Evolutionary conservation across 345 rosid species (phyloP).

Genomic region (Eutrema japonicum): DNA sequence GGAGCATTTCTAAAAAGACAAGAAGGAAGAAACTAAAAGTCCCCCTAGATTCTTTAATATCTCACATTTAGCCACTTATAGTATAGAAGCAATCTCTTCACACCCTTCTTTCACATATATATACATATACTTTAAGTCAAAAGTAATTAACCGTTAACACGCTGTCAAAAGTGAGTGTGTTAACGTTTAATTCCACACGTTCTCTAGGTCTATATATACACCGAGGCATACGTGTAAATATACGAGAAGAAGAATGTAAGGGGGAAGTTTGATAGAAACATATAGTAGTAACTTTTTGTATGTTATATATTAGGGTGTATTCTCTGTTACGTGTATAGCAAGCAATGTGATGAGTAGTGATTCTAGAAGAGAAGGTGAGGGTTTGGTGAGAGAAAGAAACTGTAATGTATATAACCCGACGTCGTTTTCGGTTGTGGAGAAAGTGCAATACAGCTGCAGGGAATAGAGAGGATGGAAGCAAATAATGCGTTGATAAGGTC

Average conservation of each 20-base stretch:
- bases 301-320: conserved; percentile 13
- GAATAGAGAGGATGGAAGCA: conserved; percentile 18
- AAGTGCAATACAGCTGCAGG: conserved; percentile 46
- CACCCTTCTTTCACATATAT: neutral
- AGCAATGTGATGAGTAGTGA: conserved; percentile 18
- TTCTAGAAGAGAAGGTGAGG: conserved; percentile 28
- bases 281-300: conserved; percentile 1
- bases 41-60: conserved; percentile 35
- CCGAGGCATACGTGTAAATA: conserved; percentile 46
- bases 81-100: conserved; percentile 22
- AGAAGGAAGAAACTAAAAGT: conserved; percentile 26
- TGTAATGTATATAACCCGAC: conserved; percentile 13
- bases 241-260: conserved; percentile 12
- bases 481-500: conserved; percentile 41
- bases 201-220: conserved; percentile 30
- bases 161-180: conserved; percentile 47
- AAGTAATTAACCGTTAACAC: conserved; percentile 36
- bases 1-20: conserved; percentile 71
- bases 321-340: conserved; percentile 27
- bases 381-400: conserved; percentile 35
- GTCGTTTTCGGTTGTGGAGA: conserved; percentile 35
- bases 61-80: conserved; percentile 34
- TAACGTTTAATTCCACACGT: conserved; percentile 37
- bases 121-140: neutral
- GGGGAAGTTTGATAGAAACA: conserved; percentile 24